Conservation (phyloP, 2,329 filamentous ascomycete genomes). For the Pseudocercospora vitis region DNA sequence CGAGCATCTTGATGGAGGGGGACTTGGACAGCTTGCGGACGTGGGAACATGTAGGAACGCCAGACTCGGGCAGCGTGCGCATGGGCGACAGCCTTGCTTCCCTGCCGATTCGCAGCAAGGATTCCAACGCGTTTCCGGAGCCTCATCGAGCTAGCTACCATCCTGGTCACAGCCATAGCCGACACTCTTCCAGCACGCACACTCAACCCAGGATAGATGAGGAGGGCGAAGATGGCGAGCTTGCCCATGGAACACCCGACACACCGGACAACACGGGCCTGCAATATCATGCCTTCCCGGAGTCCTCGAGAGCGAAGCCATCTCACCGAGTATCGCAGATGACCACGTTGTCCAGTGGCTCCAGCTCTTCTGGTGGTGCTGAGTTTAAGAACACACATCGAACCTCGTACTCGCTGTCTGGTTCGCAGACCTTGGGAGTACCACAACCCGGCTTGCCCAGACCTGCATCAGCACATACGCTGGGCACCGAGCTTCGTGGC, state of each 20-base stretch:
- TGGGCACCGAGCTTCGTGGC: slow-evolving; percentile 69
- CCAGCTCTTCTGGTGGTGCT: slow-evolving; percentile 29
- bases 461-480: slow-evolving; percentile 75
- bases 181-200: slow-evolving; percentile 24
- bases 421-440: slow-evolving; percentile 33
- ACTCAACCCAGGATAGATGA: slow-evolving; percentile 31
- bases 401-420: slow-evolving; percentile 31
- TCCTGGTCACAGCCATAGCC: slow-evolving; percentile 18
- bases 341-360: slow-evolving; percentile 34
- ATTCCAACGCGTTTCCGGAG: slow-evolving; percentile 18
- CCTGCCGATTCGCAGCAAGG: slow-evolving; percentile 26
- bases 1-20: slow-evolving; percentile 27
- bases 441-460: slow-evolving; percentile 50
- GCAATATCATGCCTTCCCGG: slow-evolving; percentile 52
- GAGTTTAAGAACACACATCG: slow-evolving; percentile 20
- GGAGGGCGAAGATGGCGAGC: slow-evolving; percentile 26
- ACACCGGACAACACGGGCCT: slow-evolving; percentile 45
- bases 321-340: slow-evolving; percentile 35
- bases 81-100: slow-evolving; percentile 22
- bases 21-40: slow-evolving; percentile 24
- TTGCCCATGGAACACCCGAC: slow-evolving; percentile 22
- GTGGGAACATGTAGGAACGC: slow-evolving; percentile 25
- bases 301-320: slow-evolving; percentile 31
- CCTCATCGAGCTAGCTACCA: slow-evolving; percentile 9
- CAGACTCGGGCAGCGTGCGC: slow-evolving; percentile 24